These are phyloP conservation scores for Hanseniaspora occidentalis DNA, from an alignment of 805 yeast genomes.

Conservation along the genomic window DNA sequence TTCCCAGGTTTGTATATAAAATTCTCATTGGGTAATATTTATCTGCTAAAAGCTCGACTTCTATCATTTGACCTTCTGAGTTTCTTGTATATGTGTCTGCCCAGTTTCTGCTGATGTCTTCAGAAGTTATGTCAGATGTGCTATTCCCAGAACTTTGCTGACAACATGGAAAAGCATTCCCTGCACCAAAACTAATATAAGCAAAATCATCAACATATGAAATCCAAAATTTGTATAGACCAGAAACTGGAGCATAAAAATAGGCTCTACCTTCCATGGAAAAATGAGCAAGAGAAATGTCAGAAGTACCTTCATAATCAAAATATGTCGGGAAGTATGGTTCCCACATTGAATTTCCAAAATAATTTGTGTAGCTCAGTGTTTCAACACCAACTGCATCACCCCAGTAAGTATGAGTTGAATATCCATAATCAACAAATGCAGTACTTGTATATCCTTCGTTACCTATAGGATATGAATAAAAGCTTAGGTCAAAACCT, in stretches of 20 bases:
- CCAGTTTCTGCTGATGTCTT: not conserved
- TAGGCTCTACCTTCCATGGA: conserved; percentile 18
- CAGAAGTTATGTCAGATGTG: not conserved
- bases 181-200: conserved; percentile 22
- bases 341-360: not conserved
- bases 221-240: conserved; percentile 18
- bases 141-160: conserved; percentile 4
- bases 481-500: not conserved
- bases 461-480: not conserved
- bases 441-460: not conserved
- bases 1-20: conserved; percentile 11
- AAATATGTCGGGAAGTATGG: not conserved
- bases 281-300: conserved; percentile 6
- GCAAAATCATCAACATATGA: conserved; percentile 21
- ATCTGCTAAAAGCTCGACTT: conserved; percentile 15
- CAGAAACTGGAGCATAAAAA: conserved; percentile 18
- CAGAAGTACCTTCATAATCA: not conserved
- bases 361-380: not conserved
- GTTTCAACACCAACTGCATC: not conserved
- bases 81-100: too few species aligned
- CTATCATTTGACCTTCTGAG: not conserved
- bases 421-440: not conserved
- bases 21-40: conserved; percentile 19
- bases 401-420: not conserved
- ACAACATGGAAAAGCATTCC: conserved; percentile 27